Base-by-base conservation (phyloP, 768 basidiomycete species). In the Lepiota subincarnata region DNA sequence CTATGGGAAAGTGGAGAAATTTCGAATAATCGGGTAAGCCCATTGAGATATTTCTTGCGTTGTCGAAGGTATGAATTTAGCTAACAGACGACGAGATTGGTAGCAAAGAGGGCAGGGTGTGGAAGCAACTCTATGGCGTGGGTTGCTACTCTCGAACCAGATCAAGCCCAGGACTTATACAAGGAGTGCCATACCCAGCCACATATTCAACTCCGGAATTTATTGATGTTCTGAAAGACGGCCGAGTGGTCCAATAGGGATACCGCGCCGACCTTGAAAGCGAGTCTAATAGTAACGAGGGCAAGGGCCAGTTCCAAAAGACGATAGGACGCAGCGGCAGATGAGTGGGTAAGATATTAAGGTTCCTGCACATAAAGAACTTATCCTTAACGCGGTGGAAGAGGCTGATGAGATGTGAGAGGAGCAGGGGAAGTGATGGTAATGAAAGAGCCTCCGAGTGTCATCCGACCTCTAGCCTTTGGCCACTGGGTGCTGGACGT, bases 401-500 rank as follows among this genome's bases (percentile, higher is more conserved):
- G 79, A 78, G 47, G 67, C 75, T 35, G 73, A 80, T 10, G 79
- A 79, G 43, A 71, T 76, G 20, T 68, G 76, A 22, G 71, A 74
- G n/a, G 70, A 70, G 6, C 61, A 60, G n/a, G 64, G 39, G 53
- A 55, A 26, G 3, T 19, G 43, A 50, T 19, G 47, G 24, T 20
- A 20, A 35, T 48, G 22, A 43, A 20, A 16, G 69, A 71, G 51
- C 79, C 75, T 39, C 71, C 57, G 13, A 55, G 68, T 55, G 65
- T 78, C 39, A 57, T 81, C 26, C 79, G 84, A 6, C 83, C 82
- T 0, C 62, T 83, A 38, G 82, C 86, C 0, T 70, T 86, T 19
- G 83, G 84, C n/a, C 81, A 81, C 58, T 92, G 90, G 90, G 90
- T 91, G 89, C 80, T 89, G 52, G 88, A 92, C 35, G 89, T 78